These are phyloP conservation scores for Starmerella powellii DNA, from an alignment of 805 yeast genomes.

Conservation along the genomic window DNA sequence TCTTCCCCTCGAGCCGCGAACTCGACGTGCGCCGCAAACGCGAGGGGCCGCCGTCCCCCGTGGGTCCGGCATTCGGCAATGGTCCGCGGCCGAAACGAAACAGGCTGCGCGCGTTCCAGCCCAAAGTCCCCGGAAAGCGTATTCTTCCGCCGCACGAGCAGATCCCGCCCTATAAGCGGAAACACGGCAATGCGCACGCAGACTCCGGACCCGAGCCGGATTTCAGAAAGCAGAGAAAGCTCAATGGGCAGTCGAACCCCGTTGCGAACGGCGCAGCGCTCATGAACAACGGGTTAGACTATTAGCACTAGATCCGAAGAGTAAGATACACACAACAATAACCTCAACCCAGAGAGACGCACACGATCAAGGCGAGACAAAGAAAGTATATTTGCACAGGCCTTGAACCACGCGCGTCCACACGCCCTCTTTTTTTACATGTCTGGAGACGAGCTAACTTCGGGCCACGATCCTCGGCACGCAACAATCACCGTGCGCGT, in stretches of 20 bases:
- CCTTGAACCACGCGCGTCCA: neutral
- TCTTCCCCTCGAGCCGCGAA: conserved; percentile 80
- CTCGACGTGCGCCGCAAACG: conserved; percentile 38
- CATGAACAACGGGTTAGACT: conserved; percentile 15
- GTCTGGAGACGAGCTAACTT: conserved; percentile 5
- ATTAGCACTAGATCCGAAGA: neutral
- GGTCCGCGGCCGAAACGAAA: neutral
- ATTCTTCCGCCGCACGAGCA: conserved; percentile 17
- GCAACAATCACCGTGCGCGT: conserved; percentile 76
- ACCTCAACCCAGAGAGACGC: neutral
- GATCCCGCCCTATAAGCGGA: conserved; percentile 23
- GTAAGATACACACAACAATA: neutral
- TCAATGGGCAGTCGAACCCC: neutral
- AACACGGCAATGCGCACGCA: neutral
- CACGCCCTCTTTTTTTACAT: no score
- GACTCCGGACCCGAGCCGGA: neutral
- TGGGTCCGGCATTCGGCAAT: conserved; percentile 1
- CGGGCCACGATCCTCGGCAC: conserved; percentile 12
- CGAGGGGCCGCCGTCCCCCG: conserved; percentile 11
- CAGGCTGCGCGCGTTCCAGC: conserved; percentile 18
- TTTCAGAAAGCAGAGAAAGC: neutral
- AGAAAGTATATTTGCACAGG: no score
- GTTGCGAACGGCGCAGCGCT: conserved; percentile 2
- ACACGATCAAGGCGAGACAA: neutral
- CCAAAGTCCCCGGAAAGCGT: conserved; percentile 19